Percentiles rank a stretch among this genome's conserved stretches.
Evolutionary conservation across 495 filamentous ascomycete genomes (phyloP).

Genomic region (Copromyces sp.): DNA sequence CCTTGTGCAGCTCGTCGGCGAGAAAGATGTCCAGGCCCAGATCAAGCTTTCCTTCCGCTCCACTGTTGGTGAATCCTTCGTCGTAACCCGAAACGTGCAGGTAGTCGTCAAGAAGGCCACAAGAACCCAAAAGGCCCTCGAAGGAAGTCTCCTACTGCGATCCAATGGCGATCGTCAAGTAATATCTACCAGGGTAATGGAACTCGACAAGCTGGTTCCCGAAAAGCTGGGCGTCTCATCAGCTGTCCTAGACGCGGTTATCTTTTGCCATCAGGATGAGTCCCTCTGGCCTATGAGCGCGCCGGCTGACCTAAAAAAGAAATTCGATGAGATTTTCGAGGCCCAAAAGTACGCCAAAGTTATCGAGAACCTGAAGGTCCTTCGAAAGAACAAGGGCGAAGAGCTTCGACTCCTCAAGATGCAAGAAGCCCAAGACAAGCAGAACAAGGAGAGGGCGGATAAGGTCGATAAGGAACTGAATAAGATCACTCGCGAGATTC

Average conservation of each 20-base stretch:
- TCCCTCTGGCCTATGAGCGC: conserved; percentile 97
- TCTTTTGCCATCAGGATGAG: conserved; percentile 98
- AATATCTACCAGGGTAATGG: conserved; percentile 66
- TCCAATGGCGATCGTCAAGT: conserved; percentile 69
- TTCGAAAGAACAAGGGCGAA: conserved; percentile 74
- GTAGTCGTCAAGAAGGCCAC: conserved; percentile 76
- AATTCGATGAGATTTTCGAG: conserved; percentile 96
- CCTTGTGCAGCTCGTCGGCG: conserved; percentile 54
- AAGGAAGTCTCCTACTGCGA: conserved; percentile 62
- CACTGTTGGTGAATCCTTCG: conserved; percentile 64
- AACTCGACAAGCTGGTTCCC: conserved; percentile 75
- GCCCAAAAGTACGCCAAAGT: conserved; percentile 94
- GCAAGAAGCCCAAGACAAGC: conserved; percentile 64
- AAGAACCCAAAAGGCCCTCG: conserved; percentile 64
- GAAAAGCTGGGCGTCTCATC: conserved; percentile 83
- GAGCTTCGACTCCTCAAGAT: conserved; percentile 60
- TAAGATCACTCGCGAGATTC: conserved; percentile 64
- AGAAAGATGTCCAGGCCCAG: conserved; percentile 84
- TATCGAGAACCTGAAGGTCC: conserved; percentile 80
- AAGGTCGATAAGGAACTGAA: conserved; percentile 50
- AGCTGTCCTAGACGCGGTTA: conserved; percentile 84
- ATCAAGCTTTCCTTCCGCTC: conserved; percentile 80
- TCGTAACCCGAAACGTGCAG: conserved; percentile 71
- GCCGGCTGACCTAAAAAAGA: conserved; percentile 72
- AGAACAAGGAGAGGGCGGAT: conserved; percentile 81